Conservation (phyloP, 106 monocot species). For the Triglochin maritima region DNA sequence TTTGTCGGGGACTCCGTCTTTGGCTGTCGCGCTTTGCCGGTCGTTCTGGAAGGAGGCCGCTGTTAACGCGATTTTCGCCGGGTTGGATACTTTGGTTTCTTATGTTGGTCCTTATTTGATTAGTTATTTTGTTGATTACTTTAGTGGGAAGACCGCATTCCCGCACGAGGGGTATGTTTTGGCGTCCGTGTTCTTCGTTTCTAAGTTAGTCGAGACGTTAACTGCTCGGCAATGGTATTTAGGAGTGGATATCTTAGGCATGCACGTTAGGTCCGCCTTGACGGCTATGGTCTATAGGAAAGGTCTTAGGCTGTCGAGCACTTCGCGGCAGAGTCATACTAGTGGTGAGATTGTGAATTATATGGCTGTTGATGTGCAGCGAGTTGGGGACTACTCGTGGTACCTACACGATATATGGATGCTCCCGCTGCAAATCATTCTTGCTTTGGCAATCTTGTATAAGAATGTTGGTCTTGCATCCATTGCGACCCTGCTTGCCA, state of each 20-base stretch:
- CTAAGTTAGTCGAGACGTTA: slow-evolving; percentile 83
- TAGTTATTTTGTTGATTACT: slow-evolving; percentile 82
- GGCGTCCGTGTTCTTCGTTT: slow-evolving; percentile 58
- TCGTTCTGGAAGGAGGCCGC: slow-evolving; percentile 79
- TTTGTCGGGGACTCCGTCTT: slow-evolving; percentile 27
- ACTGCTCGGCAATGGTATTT: slow-evolving; percentile 85
- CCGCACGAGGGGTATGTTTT: slow-evolving; percentile 77
- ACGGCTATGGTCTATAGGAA: slow-evolving; percentile 96
- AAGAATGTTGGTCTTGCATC: slow-evolving; percentile 76
- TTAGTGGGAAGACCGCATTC: slow-evolving; percentile 62
- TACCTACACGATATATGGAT: slow-evolving; percentile 97
- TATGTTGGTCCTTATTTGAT: slow-evolving; percentile 88
- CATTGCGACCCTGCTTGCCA: slow-evolving; percentile 59
- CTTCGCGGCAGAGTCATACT: slow-evolving; percentile 71
- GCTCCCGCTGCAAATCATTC: slow-evolving; percentile 82
- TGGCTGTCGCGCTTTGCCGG: slow-evolving; percentile 51
- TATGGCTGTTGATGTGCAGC: slow-evolving; percentile 98
- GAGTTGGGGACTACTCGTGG: slow-evolving; percentile 88
- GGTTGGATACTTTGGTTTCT: slow-evolving; percentile 64
- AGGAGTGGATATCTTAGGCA: slow-evolving; percentile 92
- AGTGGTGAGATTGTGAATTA: slow-evolving; percentile 99
- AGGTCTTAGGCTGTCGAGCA: slow-evolving; percentile 70
- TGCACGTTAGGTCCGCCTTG: slow-evolving; percentile 85
- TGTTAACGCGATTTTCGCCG: slow-evolving; percentile 64
- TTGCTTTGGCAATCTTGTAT: slow-evolving; percentile 80